Evolutionary conservation across 106 monocot genomes (phyloP), one percentile per base, ranked within the genome.

Genomic region (Platanthera zijinensis): DNA sequence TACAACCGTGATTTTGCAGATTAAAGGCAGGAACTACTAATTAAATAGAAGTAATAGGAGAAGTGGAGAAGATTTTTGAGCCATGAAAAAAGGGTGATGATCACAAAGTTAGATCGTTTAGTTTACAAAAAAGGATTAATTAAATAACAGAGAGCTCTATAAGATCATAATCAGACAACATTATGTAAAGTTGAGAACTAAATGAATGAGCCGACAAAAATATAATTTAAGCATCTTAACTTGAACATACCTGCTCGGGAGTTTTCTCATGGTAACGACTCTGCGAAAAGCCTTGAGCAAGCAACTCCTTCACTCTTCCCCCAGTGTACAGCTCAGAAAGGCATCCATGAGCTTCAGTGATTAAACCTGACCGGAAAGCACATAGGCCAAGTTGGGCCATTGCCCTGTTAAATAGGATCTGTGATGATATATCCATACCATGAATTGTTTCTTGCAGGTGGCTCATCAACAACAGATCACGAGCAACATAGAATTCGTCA

Each of bases 381-480:
- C 93, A 96, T n/a, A 93, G 80, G 10, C 96, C 96, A 74, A 96
- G 87, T 74, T 96, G 96, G 25, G 96, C 93, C 96, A 96, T 96
- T 12, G 85, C 89, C 57, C 96, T 87, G n/a, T 96, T 96, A 82
- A 96, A 96, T 45, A 96, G 73, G 30, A 96, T 93, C 79, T 96
- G 96, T 52, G 96, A 91, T 7, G 86, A 80, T 82, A 93, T 87
- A 70, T 97, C 96, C 96, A 97, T 91, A n/a, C 82, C 84, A 50
- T 97, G 96, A 53, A 97, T 83, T 7, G 89, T 89, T 75, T 97
- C 97, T 72, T 97, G 97, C 84, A 97, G 78, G 78, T 94, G 97
- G 66, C 97, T 91, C 97, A 97, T 97, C 74, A 97, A 78, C 48
- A 97, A 78, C 75, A 97, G 79, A 82, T 97, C 97, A 56, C 97